phyloP scores from a whole-genome alignment of 257 asterid genomes.

The Cruciata laevipes region DNA sequence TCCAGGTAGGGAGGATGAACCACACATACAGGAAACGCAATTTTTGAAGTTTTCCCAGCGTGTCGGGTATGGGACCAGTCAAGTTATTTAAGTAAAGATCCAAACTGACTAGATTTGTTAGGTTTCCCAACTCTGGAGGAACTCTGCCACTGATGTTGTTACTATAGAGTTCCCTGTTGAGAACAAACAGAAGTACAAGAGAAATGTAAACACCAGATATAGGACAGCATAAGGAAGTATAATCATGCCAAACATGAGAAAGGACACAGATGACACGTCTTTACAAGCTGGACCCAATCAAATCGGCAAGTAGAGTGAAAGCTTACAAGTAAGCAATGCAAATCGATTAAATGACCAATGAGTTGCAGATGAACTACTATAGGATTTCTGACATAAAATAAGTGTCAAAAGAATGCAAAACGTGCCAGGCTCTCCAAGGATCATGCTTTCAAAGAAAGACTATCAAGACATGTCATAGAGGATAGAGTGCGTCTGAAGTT shows the following conservation, averaged over 20 bases:
- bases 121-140: slow-evolving; percentile 80
- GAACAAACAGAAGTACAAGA: not conserved
- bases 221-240: not conserved
- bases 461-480: not conserved
- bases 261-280: not conserved
- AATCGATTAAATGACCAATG: not conserved
- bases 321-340: not conserved
- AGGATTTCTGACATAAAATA: not conserved
- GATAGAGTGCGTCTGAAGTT: not conserved
- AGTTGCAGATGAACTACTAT: not conserved
- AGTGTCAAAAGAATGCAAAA: not conserved
- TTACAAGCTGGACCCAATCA: not conserved
- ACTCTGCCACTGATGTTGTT: slow-evolving; percentile 70
- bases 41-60: slow-evolving; percentile 66
- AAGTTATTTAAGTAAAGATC: slow-evolving; percentile 81
- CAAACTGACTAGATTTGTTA: slow-evolving; percentile 84
- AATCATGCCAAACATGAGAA: not conserved
- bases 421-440: not conserved
- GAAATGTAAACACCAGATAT: not conserved
- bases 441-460: not conserved
- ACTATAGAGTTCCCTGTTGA: slow-evolving; percentile 88
- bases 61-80: slow-evolving; percentile 62
- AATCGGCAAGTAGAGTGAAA: not conserved
- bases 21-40: slow-evolving; percentile 74
- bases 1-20: not conserved